Evolutionary conservation across 148 eudicot species (phyloP).

Genomic region (Limonium bicolor): DNA sequence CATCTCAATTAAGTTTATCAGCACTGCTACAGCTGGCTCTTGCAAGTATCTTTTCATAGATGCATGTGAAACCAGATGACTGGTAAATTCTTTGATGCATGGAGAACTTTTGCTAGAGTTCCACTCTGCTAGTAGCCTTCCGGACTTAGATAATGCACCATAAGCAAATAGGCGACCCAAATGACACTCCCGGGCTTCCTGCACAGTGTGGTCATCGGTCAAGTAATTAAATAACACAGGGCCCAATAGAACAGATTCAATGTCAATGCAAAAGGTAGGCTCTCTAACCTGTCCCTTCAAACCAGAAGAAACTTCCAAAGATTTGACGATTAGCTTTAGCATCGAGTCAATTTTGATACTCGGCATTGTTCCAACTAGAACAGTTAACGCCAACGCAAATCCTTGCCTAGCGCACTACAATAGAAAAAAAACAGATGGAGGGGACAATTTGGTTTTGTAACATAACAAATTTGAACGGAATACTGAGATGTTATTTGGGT

Average conservation of each 20-base stretch:
- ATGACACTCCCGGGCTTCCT: conserved; percentile 78
- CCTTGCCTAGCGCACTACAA: conserved; percentile 97
- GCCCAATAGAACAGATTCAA: background rate
- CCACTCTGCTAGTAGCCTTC: conserved; percentile 58
- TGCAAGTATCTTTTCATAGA: conserved; percentile 75
- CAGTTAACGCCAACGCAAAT: conserved; percentile 77
- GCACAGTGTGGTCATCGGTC: too few relatives aligned
- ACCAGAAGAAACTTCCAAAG: conserved; percentile 65
- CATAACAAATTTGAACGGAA: too few relatives aligned
- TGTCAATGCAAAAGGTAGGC: background rate
- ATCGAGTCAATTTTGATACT: conserved; percentile 54
- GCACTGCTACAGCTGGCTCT: conserved; percentile 63
- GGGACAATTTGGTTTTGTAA: too few relatives aligned
- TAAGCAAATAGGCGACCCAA: conserved; percentile 89
- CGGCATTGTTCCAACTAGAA: conserved; percentile 45
- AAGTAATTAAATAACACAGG: background rate
- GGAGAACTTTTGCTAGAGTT: conserved; percentile 27
- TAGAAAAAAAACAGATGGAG: too few relatives aligned
- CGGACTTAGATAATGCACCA: conserved; percentile 78
- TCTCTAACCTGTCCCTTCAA: conserved; percentile 92
- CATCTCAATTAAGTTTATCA: conserved; percentile 59
- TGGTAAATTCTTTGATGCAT: conserved; percentile 45
- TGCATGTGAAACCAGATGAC: conserved; percentile 47
- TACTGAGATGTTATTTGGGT: too few relatives aligned
- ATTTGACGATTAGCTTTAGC: conserved; percentile 55